Evolutionary conservation across 179 eudicot species (phyloP).

Genomic region (Beta lomatogona): DNA sequence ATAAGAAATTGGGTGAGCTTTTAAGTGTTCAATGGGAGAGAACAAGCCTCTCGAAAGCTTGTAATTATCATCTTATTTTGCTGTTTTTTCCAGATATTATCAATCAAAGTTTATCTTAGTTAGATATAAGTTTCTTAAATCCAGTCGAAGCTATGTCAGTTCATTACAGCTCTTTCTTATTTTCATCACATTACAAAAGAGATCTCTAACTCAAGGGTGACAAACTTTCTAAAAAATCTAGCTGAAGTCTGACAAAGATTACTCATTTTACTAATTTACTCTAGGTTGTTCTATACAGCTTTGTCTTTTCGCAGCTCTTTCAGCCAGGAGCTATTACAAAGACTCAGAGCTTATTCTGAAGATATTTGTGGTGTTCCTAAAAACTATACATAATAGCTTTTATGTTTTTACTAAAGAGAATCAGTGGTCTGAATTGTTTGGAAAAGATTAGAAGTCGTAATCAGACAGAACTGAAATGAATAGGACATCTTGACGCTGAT

Average conservation of each 20-base stretch:
- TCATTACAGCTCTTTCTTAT: no score
- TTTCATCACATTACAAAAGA: neutral
- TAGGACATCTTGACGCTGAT: no score
- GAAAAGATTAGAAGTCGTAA: neutral
- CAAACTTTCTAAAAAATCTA: neutral
- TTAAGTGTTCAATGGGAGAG: no score
- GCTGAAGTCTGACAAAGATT: neutral
- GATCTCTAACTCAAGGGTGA: neutral
- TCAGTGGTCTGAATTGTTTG: neutral
- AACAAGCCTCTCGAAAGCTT: no score
- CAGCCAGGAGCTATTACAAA: neutral
- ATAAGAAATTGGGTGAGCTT: no score
- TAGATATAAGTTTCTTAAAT: no score
- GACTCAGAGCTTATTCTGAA: neutral
- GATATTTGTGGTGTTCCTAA: neutral
- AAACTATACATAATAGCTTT: neutral
- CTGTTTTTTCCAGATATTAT: no score
- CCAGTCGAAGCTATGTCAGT: no score
- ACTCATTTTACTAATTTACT: neutral
- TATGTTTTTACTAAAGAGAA: neutral
- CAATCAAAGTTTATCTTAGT: no score
- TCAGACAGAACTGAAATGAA: no score
- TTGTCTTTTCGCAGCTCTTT: neutral
- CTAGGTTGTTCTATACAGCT: neutral
- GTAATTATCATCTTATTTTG: no score